Conservation (phyloP, 495 filamentous ascomycete genomes). For the Aspergillus cristatus region DNA sequence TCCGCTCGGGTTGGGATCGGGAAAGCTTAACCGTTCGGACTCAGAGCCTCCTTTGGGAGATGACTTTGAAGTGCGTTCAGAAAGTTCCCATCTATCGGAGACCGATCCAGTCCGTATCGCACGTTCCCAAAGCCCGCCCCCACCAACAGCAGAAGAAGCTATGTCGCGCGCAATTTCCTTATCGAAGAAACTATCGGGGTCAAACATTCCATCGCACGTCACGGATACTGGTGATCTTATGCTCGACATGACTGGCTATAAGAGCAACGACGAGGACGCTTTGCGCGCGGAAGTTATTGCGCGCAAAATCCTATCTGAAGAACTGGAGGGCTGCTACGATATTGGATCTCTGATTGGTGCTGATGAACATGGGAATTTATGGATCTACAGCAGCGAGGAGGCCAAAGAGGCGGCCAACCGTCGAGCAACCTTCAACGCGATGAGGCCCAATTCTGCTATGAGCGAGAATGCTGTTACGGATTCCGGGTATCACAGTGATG, state of each 20-base stretch:
- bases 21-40: constrained; percentile 34
- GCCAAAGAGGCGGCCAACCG: constrained; percentile 69
- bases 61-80: constrained; percentile 28
- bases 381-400: constrained; percentile 98
- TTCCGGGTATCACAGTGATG: constrained; percentile 89
- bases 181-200: constrained; percentile 76
- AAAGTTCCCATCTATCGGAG: constrained; percentile 31
- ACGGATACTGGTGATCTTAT: constrained; percentile 93
- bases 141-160: constrained; percentile 64
- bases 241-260: constrained; percentile 97
- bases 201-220: constrained; percentile 86
- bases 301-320: constrained; percentile 90
- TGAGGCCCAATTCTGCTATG: constrained; percentile 44
- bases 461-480: constrained; percentile 83
- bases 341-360: constrained; percentile 91
- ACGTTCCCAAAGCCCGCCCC: constrained; percentile 68
- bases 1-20: constrained; percentile 22
- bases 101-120: constrained; percentile 18
- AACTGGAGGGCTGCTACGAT: constrained; percentile 90
- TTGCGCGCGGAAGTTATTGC: constrained; percentile 85
- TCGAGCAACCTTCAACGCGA: constrained; percentile 40
- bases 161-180: constrained; percentile 74
- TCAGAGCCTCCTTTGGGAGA: too few species aligned
- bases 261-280: constrained; percentile 84
- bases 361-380: constrained; percentile 90